Conservation (phyloP, 2,329 filamentous ascomycete genomes). For the Helminthosporium solani region DNA sequence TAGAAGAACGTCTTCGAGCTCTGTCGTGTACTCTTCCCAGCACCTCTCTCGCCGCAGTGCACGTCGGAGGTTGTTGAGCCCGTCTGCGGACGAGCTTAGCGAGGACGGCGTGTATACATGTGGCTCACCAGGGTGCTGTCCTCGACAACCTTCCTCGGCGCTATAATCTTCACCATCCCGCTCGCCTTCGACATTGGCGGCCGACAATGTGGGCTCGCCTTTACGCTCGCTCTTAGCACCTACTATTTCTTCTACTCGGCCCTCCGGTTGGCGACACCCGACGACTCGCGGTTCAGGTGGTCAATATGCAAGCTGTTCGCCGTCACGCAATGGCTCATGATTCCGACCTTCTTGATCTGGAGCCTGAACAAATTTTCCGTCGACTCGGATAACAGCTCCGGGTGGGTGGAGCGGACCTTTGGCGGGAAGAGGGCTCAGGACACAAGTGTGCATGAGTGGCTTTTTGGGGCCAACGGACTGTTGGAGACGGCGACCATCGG, state of each 20-base stretch:
- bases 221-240: conserved; percentile 81
- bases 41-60: conserved; percentile 18
- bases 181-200: conserved; percentile 98
- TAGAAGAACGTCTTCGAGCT: conserved; percentile 15
- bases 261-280: conserved; percentile 78
- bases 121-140: conserved; percentile 79
- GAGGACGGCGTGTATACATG: conserved; percentile 61
- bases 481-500: conserved; percentile 79
- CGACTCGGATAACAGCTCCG: conserved; percentile 68
- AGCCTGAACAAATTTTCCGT: conserved; percentile 92
- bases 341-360: conserved; percentile 89
- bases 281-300: conserved; percentile 72
- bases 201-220: conserved; percentile 88
- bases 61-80: conserved; percentile 34
- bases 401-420: conserved; percentile 82
- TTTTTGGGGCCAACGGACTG: conserved; percentile 83
- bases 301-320: conserved; percentile 68
- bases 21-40: conserved; percentile 33
- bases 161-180: conserved; percentile 92
- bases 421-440: conserved; percentile 63
- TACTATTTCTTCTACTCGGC: conserved; percentile 90
- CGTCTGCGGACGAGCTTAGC: conserved; percentile 52
- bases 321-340: conserved; percentile 79
- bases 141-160: conserved; percentile 81
- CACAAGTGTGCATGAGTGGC: conserved; percentile 75